Conservation (phyloP, 768 basidiomycete species). For the Lentinula raphanica region DNA sequence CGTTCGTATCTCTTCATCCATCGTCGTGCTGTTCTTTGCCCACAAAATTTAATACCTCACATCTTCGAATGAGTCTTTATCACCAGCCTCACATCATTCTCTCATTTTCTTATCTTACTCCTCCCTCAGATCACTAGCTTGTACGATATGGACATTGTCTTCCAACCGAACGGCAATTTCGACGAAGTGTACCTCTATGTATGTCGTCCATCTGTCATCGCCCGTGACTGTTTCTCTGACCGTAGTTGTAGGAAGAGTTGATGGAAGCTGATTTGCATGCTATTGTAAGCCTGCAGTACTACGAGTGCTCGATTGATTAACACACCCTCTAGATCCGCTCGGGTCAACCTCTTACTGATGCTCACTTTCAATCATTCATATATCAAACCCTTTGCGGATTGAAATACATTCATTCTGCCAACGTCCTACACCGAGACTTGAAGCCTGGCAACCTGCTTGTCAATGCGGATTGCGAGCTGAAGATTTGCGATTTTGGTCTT, state of each 20-base stretch:
- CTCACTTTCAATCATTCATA: conserved; percentile 93
- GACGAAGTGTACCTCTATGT: conserved; percentile 95
- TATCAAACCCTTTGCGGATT: conserved; percentile 98
- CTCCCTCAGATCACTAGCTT: conserved; percentile 79
- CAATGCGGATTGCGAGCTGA: conserved; percentile 96
- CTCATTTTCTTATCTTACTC: conserved; percentile 12
- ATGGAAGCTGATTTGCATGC: conserved; percentile 99
- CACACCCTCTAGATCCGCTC: conserved; percentile 60
- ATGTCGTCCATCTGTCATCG: conserved; percentile 21
- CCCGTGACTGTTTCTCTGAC: neutral
- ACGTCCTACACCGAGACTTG: conserved; percentile 93
- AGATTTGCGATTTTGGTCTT: conserved; percentile 98
- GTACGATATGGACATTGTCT: conserved; percentile 98
- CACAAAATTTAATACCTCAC: too few relatives aligned
- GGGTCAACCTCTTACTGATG: conserved; percentile 83
- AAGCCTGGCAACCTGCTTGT: conserved; percentile 95
- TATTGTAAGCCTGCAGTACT: conserved; percentile 54
- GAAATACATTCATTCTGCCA: conserved; percentile 97
- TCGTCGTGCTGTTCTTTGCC: too few relatives aligned
- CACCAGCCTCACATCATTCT: neutral
- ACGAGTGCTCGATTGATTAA: neutral
- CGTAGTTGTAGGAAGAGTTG: conserved; percentile 82
- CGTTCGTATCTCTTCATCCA: conserved; percentile 38
- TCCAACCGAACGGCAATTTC: conserved; percentile 86
- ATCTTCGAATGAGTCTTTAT: too few relatives aligned